Conservation (phyloP, 2,329 filamentous ascomycete genomes). For the Cucurbitaria berberidis region DNA sequence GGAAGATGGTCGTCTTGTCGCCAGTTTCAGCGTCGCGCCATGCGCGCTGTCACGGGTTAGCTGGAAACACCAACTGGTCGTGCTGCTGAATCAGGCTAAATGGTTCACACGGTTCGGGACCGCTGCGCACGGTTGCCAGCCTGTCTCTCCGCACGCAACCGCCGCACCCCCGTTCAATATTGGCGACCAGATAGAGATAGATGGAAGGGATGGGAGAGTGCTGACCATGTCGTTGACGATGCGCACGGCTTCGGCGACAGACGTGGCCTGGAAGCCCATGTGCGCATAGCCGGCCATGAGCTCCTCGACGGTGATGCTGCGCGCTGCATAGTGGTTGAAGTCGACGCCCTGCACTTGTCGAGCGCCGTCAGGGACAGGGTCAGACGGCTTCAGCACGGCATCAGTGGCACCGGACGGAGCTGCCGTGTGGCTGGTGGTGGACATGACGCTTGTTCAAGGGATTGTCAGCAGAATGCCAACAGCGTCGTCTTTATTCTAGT, state of each 20-base stretch:
- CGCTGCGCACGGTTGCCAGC: constrained; percentile 30
- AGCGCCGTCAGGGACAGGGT: constrained; percentile 78
- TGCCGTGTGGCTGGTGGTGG: constrained; percentile 24
- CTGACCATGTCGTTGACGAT: constrained; percentile 95
- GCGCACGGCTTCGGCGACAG: constrained; percentile 82
- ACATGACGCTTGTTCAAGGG: constrained; percentile 24
- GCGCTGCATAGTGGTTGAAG: constrained; percentile 79
- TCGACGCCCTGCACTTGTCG: constrained; percentile 88
- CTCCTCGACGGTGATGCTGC: constrained; percentile 82
- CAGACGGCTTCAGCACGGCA: constrained; percentile 85
- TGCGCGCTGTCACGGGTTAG: constrained; percentile 62
- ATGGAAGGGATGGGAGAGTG: too few species aligned
- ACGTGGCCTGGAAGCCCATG: constrained; percentile 85
- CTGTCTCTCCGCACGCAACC: constrained; percentile 27
- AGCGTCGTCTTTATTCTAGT: neutral
- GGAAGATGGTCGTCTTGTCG: constrained; percentile 87
- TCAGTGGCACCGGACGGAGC: constrained; percentile 63
- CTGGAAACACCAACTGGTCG: constrained; percentile 28
- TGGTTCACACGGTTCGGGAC: constrained; percentile 28
- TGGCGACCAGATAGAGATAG: too few species aligned
- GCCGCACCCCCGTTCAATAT: constrained; percentile 16
- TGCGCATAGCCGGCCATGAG: constrained; percentile 79
- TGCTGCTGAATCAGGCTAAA: constrained; percentile 42
- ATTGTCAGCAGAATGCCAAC: constrained; percentile 3
- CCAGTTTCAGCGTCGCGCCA: constrained; percentile 83